Evolutionary conservation across 768 basidiomycete genomes (phyloP).

Genomic region (Baorangia bicolor): DNA sequence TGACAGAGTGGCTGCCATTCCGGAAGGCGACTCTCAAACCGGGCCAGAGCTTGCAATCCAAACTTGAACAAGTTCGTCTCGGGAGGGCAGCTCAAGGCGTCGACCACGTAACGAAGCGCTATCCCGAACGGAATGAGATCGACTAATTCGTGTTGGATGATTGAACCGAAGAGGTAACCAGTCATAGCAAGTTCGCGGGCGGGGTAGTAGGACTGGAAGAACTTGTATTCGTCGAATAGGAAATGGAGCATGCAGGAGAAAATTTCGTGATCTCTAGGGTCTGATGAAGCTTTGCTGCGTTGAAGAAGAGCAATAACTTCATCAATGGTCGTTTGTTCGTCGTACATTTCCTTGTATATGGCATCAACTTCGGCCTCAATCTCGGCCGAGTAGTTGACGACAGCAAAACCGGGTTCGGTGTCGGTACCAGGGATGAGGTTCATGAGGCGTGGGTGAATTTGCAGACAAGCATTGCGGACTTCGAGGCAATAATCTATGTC

Average conservation of each 20-base stretch:
- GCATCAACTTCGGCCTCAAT: constrained; percentile 91
- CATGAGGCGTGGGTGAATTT: constrained; percentile 96
- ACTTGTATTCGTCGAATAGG: constrained; percentile 99
- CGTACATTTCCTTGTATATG: constrained; percentile 98
- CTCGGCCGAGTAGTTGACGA: constrained; percentile 83
- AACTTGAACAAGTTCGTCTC: constrained; percentile 95
- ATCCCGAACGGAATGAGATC: constrained; percentile 94
- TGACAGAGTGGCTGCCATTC: constrained; percentile 96
- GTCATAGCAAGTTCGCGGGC: constrained; percentile 94
- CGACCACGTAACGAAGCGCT: constrained; percentile 94
- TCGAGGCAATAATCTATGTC: constrained; percentile 88
- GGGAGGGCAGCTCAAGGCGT: constrained; percentile 87
- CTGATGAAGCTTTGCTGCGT: constrained; percentile 78
- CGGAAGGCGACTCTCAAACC: constrained; percentile 81
- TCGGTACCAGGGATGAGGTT: constrained; percentile 85
- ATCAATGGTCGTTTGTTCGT: constrained; percentile 91
- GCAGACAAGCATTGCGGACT: constrained; percentile 89
- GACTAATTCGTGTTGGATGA: constrained; percentile 91
- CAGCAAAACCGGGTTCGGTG: constrained; percentile 86
- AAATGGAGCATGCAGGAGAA: constrained; percentile 99
- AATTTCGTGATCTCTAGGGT: constrained; percentile 86
- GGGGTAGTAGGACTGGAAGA: constrained; percentile 96
- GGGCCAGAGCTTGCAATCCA: constrained; percentile 84
- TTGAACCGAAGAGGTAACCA: constrained; percentile 91
- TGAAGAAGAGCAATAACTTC: constrained; percentile 89